Conservation (phyloP, 1,284 basidiomycete genomes). For the Ceratobasidium sp. region DNA sequence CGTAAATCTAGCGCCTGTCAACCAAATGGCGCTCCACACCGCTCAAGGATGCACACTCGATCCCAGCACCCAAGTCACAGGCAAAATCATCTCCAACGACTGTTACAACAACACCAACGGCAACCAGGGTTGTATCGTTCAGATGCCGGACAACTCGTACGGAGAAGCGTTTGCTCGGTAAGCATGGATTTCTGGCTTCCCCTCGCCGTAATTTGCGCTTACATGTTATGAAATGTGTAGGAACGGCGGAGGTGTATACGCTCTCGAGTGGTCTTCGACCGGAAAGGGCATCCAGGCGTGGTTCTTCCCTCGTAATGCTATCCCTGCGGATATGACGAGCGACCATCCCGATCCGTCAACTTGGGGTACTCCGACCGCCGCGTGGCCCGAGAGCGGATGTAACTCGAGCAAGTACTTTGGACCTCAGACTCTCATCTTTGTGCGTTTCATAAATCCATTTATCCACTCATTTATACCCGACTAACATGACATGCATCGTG, state of each 20-base stretch:
- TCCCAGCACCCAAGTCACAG: slow-evolving; percentile 37
- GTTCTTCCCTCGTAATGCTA: slow-evolving; percentile 45
- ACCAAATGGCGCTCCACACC: slow-evolving; percentile 51
- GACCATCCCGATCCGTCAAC: slow-evolving; percentile 43
- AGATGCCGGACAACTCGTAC: slow-evolving; percentile 48
- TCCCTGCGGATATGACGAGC: slow-evolving; percentile 43
- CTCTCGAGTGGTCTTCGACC: slow-evolving; percentile 50
- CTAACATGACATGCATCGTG: no score
- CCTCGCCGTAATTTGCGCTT: background rate
- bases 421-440: slow-evolving; percentile 46
- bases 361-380: slow-evolving; percentile 47
- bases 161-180: slow-evolving; percentile 48
- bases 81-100: slow-evolving; percentile 48
- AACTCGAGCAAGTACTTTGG: slow-evolving; percentile 45
- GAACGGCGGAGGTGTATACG: slow-evolving; percentile 51
- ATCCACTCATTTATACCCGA: background rate
- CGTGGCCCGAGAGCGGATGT: slow-evolving; percentile 47
- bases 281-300: slow-evolving; percentile 45
- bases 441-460: background rate
- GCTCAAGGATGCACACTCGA: slow-evolving; percentile 43
- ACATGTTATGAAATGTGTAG: background rate
- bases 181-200: background rate
- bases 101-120: slow-evolving; percentile 50
- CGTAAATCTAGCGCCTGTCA: slow-evolving; percentile 49
- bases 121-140: slow-evolving; percentile 49